Evolutionary conservation across 2,329 filamentous ascomycete species (phyloP).

Genomic region (Alternaria sp.): DNA sequence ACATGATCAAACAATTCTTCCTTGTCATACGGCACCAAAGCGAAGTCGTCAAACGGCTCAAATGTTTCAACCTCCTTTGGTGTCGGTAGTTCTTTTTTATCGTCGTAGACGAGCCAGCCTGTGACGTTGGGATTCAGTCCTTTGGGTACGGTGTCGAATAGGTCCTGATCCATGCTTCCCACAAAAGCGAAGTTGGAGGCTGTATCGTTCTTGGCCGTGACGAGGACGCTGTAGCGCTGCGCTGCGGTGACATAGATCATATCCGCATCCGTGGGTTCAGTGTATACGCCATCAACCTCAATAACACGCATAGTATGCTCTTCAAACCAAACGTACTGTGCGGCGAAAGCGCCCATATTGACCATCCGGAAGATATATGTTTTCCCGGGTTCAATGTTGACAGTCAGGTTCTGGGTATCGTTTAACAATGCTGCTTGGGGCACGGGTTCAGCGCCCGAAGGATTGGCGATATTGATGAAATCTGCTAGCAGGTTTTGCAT

Average conservation of each 20-base stretch:
- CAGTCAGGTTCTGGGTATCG: conserved; percentile 60
- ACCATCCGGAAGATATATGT: conserved; percentile 72
- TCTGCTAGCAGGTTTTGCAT: conserved; percentile 55
- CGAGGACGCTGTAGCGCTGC: conserved; percentile 73
- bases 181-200: conserved; percentile 68
- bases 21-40: conserved; percentile 73
- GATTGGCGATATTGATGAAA: conserved; percentile 62
- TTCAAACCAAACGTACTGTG: conserved; percentile 76
- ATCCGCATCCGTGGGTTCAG: conserved; percentile 66
- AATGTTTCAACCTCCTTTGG: conserved; percentile 68
- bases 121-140: conserved; percentile 71
- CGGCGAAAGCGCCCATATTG: conserved; percentile 74
- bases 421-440: conserved; percentile 73
- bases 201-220: conserved; percentile 67
- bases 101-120: conserved; percentile 65
- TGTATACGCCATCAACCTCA: conserved; percentile 74
- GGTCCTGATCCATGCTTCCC: conserved; percentile 59
- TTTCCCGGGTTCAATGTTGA: conserved; percentile 60
- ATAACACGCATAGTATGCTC: conserved; percentile 70
- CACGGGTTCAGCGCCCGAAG: conserved; percentile 69
- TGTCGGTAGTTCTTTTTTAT: conserved; percentile 55
- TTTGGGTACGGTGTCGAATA: conserved; percentile 72
- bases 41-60: conserved; percentile 76
- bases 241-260: conserved; percentile 73
- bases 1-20: conserved; percentile 67